These are phyloP conservation scores for Onygenales sp. DNA, from an alignment of 2,329 filamentous ascomycete genomes.

Conservation along the genomic window DNA sequence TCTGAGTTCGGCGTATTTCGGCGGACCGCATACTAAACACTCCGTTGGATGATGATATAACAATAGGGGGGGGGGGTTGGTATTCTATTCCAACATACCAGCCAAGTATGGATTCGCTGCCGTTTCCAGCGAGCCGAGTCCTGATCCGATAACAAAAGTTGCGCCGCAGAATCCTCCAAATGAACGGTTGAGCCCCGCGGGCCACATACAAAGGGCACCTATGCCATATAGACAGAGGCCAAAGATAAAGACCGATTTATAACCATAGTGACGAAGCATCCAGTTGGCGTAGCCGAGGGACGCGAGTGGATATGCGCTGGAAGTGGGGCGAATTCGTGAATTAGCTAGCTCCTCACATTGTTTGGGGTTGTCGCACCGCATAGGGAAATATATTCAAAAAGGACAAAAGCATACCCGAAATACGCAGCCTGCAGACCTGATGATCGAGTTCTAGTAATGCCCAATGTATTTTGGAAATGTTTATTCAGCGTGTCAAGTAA, in stretches of 20 bases:
- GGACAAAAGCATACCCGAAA: slow-evolving; percentile 42
- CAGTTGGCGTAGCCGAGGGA: slow-evolving; percentile 45
- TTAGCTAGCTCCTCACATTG: background rate
- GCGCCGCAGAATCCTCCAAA: slow-evolving; percentile 65
- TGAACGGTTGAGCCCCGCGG: slow-evolving; percentile 60
- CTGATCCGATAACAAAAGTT: slow-evolving; percentile 65
- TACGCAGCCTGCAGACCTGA: slow-evolving; percentile 56
- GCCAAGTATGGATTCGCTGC: slow-evolving; percentile 69
- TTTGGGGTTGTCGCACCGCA: background rate
- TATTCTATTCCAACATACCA: slow-evolving; percentile 21
- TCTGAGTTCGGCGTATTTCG: slow-evolving; percentile 63
- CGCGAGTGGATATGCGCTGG: slow-evolving; percentile 44
- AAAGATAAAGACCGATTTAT: slow-evolving; percentile 70
- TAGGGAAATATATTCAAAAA: background rate
- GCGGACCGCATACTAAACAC: slow-evolving; percentile 57
- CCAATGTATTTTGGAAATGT: slow-evolving; percentile 49
- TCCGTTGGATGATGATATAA: background rate
- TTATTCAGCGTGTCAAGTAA: slow-evolving; percentile 43
- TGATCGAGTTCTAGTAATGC: slow-evolving; percentile 47
- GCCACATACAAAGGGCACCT: slow-evolving; percentile 78
- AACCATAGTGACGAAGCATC: slow-evolving; percentile 64
- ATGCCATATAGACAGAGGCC: slow-evolving; percentile 61
- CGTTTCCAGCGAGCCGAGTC: slow-evolving; percentile 65
- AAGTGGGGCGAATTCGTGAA: background rate
- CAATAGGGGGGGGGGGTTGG: background rate